A percentile compares a stretch with the other conserved stretches of the same genome.
phyloP scores from a whole-genome alignment of 2,329 filamentous ascomycete species.

The Calonectria montana region DNA sequence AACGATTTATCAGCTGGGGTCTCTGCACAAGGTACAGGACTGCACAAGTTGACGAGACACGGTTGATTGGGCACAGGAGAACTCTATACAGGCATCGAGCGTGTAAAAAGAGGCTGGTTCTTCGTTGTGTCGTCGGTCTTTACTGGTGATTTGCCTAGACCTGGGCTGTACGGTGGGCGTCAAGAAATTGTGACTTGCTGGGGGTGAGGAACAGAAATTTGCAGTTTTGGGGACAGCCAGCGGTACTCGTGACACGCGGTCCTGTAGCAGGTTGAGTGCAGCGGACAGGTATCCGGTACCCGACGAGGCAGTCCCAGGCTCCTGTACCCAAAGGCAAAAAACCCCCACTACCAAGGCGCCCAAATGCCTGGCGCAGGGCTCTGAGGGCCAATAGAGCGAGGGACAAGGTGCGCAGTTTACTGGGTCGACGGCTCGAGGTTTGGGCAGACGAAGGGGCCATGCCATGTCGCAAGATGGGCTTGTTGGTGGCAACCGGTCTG shows the following conservation, averaged over 20 bases:
- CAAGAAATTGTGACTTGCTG: slow-evolving; percentile 37
- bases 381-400: slow-evolving; percentile 37
- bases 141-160: slow-evolving; percentile 6
- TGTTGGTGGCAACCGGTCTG: slow-evolving; percentile 10
- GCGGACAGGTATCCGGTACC: slow-evolving; percentile 31
- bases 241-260: slow-evolving; percentile 23
- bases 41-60: not conserved
- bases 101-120: slow-evolving; percentile 17
- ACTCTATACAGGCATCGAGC: slow-evolving; percentile 13
- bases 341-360: slow-evolving; percentile 30
- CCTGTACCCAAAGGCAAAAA: slow-evolving; percentile 22
- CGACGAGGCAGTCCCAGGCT: slow-evolving; percentile 17
- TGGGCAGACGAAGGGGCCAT: slow-evolving; percentile 17
- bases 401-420: slow-evolving; percentile 34
- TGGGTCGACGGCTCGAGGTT: slow-evolving; percentile 21
- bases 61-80: not conserved
- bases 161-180: slow-evolving; percentile 26
- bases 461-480: not conserved
- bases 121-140: not conserved
- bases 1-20: slow-evolving; percentile 16
- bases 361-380: slow-evolving; percentile 24
- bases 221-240: slow-evolving; percentile 13
- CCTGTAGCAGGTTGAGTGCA: slow-evolving; percentile 4
- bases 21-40: slow-evolving; percentile 1
- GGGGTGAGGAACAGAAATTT: slow-evolving; percentile 32